These are phyloP conservation scores for Epichloe uncinata DNA, from an alignment of 2,329 filamentous ascomycete genomes.

Conservation along the genomic window DNA sequence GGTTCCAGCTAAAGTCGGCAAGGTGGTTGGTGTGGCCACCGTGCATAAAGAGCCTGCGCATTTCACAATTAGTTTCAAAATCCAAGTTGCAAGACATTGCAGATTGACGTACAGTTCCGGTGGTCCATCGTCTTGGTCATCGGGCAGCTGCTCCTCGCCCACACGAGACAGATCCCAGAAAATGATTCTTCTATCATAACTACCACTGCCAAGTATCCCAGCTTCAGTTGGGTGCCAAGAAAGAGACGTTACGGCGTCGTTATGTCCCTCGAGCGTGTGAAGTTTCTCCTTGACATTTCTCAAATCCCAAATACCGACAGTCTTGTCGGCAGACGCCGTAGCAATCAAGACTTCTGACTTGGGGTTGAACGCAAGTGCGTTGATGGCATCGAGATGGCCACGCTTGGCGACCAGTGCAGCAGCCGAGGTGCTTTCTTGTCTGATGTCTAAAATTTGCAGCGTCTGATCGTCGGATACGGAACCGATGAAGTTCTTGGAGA, in stretches of 20 bases:
- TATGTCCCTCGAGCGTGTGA: slow-evolving; percentile 79
- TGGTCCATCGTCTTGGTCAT: slow-evolving; percentile 88
- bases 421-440: slow-evolving; percentile 49
- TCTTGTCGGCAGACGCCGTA: slow-evolving; percentile 90
- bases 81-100: not conserved
- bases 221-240: slow-evolving; percentile 91
- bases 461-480: slow-evolving; percentile 93
- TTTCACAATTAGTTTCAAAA: not conserved
- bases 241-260: slow-evolving; percentile 78
- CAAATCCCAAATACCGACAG: slow-evolving; percentile 89
- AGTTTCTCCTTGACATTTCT: slow-evolving; percentile 82
- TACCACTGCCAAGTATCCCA: slow-evolving; percentile 76
- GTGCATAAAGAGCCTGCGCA: slow-evolving; percentile 69
- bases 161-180: slow-evolving; percentile 93
- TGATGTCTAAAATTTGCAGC: slow-evolving; percentile 82
- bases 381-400: slow-evolving; percentile 86
- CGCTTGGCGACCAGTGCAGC: slow-evolving; percentile 55
- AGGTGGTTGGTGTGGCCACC: slow-evolving; percentile 95
- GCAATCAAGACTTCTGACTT: slow-evolving; percentile 81
- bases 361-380: slow-evolving; percentile 90
- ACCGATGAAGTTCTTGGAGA: slow-evolving; percentile 73
- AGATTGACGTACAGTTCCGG: slow-evolving; percentile 66
- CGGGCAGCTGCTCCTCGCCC: slow-evolving; percentile 86
- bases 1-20: slow-evolving; percentile 96
- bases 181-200: slow-evolving; percentile 84